Percentiles rank a stretch among this genome's conserved stretches.
Evolutionary conservation across 228 moss, liverwort and hornwort genomes (phyloP).

Genomic region (Sphagnum fallax): DNA sequence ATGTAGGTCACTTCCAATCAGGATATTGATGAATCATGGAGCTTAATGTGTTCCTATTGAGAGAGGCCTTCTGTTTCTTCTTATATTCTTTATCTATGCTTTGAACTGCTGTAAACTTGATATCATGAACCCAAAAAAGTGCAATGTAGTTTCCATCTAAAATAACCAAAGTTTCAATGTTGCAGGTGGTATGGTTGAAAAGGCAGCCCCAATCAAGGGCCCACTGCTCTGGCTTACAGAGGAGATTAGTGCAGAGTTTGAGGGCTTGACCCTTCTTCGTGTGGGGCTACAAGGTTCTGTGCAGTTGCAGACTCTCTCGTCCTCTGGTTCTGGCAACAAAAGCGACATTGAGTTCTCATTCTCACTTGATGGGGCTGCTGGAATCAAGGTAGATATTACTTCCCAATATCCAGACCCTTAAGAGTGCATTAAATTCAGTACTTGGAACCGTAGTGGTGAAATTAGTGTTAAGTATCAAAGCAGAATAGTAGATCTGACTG

Average conservation of each 20-base stretch:
- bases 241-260: conserved; percentile 87
- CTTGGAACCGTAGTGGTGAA: neutral
- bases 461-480: no score
- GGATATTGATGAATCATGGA: neutral
- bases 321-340: conserved; percentile 50
- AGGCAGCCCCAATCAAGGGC: conserved; percentile 30
- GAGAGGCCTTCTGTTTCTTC: no score
- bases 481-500: neutral
- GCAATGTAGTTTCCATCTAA: no score
- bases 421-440: neutral
- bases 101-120: no score
- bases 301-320: conserved; percentile 63
- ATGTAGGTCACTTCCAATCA: neutral
- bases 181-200: conserved; percentile 44
- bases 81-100: no score
- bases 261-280: conserved; percentile 67
- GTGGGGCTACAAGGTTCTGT: conserved; percentile 87
- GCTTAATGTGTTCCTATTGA: neutral
- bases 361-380: conserved; percentile 67
- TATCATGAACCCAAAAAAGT: no score
- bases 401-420: neutral
- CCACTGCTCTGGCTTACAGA: conserved; percentile 83
- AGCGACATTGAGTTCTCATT: conserved; percentile 94
- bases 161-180: neutral
- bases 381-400: conserved; percentile 55